Percentiles rank a stretch among this genome's conserved stretches.
Conservation (phyloP, 2,329 filamentous ascomycete species). For the Colletotrichum lupini region DNA sequence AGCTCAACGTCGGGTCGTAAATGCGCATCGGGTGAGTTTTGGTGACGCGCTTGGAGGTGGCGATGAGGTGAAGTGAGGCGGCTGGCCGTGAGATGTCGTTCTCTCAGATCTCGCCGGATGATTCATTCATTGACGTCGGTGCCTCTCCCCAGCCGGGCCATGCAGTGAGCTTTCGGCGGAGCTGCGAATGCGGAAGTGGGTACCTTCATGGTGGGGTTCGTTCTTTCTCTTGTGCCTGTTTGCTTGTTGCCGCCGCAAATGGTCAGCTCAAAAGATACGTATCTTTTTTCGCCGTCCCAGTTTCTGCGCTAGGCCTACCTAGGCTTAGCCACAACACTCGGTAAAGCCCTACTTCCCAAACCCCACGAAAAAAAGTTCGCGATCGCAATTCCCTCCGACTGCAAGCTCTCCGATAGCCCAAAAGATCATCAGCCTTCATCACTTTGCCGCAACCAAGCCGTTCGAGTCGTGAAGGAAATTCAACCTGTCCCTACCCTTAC, state of each 20-base stretch:
- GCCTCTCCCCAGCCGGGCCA: slow-evolving; percentile 8
- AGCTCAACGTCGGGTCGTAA: neutral
- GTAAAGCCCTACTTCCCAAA: slow-evolving; percentile 36
- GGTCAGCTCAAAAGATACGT: neutral
- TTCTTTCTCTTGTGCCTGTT: neutral
- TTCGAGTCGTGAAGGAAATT: slow-evolving; percentile 83
- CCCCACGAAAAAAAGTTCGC: slow-evolving; percentile 38
- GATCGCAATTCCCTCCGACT: slow-evolving; percentile 9
- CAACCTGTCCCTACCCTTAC: slow-evolving; percentile 33
- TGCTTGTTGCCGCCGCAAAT: neutral
- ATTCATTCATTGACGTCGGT: slow-evolving; percentile 48
- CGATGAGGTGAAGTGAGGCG: neutral
- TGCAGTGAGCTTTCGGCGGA: slow-evolving; percentile 17
- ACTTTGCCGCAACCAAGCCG: slow-evolving; percentile 80
- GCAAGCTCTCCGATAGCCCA: slow-evolving; percentile 34
- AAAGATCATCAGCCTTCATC: slow-evolving; percentile 68
- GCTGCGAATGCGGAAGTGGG: slow-evolving; percentile 19
- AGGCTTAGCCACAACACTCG: neutral
- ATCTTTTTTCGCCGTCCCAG: neutral
- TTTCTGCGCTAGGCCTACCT: neutral
- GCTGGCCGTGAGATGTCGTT: neutral
- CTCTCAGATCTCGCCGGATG: slow-evolving; percentile 49
- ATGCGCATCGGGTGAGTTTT: neutral
- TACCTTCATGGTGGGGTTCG: neutral
- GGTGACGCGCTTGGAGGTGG: neutral